Conservation (phyloP, 202 grass and related monocot species). For the Panicum hallii region DNA sequence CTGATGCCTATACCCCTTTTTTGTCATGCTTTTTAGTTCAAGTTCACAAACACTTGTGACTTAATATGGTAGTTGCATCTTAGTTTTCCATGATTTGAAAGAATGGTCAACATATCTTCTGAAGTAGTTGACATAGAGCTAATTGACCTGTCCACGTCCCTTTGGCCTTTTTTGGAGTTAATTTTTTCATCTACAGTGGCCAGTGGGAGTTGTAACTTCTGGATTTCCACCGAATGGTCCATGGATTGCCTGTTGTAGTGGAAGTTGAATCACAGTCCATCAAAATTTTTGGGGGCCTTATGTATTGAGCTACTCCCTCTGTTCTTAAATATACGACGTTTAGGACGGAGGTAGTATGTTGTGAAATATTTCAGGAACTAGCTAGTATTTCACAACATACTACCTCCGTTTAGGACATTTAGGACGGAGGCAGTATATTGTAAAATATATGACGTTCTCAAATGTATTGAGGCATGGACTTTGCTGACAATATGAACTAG, state of each 20-base stretch:
- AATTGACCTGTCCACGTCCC: not conserved
- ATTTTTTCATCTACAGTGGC: not conserved
- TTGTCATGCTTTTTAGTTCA: conserved; percentile 9
- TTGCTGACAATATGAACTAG: too few species aligned
- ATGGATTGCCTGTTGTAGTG: not conserved
- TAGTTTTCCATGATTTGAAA: conserved; percentile 4
- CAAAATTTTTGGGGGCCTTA: not conserved
- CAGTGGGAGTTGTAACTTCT: not conserved
- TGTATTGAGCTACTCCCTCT: not conserved
- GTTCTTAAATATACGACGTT: too few species aligned
- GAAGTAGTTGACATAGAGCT: not conserved
- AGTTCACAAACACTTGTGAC: not conserved
- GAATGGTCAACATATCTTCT: not conserved
- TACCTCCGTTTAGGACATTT: too few species aligned
- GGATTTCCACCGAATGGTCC: not conserved
- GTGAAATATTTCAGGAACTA: too few species aligned
- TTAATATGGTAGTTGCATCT: not conserved
- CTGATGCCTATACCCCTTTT: not conserved
- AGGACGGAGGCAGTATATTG: too few species aligned
- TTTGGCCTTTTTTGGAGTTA: not conserved
- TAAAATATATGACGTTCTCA: too few species aligned
- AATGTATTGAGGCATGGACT: too few species aligned
- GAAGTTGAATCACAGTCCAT: not conserved
- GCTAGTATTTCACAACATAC: too few species aligned
- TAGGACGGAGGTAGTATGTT: too few species aligned